These are phyloP conservation scores for Conidiobolus incongruus DNA, from an alignment of 371 early-diverging fungal species.

Conservation along the genomic window DNA sequence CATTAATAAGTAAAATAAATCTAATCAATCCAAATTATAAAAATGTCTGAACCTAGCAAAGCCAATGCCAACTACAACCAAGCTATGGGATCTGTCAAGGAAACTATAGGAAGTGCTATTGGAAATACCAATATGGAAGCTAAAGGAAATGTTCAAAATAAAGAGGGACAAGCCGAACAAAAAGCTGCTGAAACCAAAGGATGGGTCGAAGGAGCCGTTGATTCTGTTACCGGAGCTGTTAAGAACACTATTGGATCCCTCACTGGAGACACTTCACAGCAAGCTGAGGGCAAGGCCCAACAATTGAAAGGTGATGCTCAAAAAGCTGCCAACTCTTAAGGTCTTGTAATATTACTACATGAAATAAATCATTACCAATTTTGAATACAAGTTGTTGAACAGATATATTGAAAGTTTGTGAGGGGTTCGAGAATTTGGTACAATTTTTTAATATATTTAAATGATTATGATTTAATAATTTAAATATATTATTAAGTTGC, in stretches of 20 bases:
- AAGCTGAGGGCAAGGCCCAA: conserved; percentile 16
- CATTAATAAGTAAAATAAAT: no score
- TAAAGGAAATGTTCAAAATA: conserved; percentile 9
- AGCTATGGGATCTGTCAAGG: conserved; percentile 11
- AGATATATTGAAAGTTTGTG: no score
- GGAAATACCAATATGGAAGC: conserved; percentile 8
- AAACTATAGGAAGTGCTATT: conserved; percentile 8
- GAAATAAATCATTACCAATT: no score
- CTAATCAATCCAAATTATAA: not conserved
- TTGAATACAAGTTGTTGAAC: no score
- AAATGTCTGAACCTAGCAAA: conserved; percentile 3
- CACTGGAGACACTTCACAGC: conserved; percentile 13
- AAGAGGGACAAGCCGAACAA: conserved; percentile 8
- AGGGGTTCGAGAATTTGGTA: no score
- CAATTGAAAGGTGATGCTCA: conserved; percentile 13
- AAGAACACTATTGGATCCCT: conserved; percentile 16
- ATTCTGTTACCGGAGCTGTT: conserved; percentile 13
- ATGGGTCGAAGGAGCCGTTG: conserved; percentile 8
- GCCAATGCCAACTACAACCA: conserved; percentile 6
- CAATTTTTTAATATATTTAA: no score
- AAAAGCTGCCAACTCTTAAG: conserved; percentile 1
- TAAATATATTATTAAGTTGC: no score
- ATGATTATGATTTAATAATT: no score
- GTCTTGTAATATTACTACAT: no score
- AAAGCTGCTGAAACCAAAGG: no score